Conservation (phyloP, 345 rosid species). For the Linum usitatissimum region DNA sequence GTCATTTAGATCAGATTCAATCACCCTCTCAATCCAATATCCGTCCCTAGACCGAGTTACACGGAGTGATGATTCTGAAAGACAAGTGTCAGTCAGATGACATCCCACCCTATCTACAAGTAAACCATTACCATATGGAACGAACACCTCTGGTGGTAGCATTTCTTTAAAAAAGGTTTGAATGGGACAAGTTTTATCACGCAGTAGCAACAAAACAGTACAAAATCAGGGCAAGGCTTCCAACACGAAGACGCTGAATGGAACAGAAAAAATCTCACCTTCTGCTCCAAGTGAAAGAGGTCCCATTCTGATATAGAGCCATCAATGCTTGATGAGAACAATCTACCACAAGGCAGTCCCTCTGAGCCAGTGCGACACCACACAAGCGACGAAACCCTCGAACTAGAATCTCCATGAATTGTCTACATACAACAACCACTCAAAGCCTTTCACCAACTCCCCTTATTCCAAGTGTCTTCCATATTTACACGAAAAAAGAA, state of each 20-base stretch:
- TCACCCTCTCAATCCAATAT: too few relatives aligned
- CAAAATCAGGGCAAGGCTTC: background rate
- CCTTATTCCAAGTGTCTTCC: background rate
- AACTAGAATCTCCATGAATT: slow-evolving; percentile 63
- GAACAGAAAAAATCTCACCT: slow-evolving; percentile 29
- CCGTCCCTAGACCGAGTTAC: too few relatives aligned
- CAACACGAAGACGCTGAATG: background rate
- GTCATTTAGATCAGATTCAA: too few relatives aligned
- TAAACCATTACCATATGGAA: too few relatives aligned
- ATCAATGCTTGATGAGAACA: slow-evolving; percentile 75
- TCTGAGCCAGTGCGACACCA: slow-evolving; percentile 55
- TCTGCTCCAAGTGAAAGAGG: slow-evolving; percentile 71
- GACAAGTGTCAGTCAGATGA: too few relatives aligned
- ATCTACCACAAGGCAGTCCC: slow-evolving; percentile 53
- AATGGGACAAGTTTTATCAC: too few relatives aligned
- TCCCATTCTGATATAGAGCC: slow-evolving; percentile 87
- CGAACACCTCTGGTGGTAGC: too few relatives aligned
- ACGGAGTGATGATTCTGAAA: too few relatives aligned
- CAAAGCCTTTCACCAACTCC: background rate
- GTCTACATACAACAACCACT: slow-evolving; percentile 29
- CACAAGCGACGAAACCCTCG: slow-evolving; percentile 72
- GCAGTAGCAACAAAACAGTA: background rate
- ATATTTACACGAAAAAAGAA: background rate
- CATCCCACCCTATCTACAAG: too few relatives aligned
- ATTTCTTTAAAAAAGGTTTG: too few relatives aligned